Percentiles rank a stretch among this genome's conserved stretches.
These are phyloP conservation scores for Phaseolus lunatus DNA, from an alignment of 306 rosid species.

Conservation along the genomic window DNA sequence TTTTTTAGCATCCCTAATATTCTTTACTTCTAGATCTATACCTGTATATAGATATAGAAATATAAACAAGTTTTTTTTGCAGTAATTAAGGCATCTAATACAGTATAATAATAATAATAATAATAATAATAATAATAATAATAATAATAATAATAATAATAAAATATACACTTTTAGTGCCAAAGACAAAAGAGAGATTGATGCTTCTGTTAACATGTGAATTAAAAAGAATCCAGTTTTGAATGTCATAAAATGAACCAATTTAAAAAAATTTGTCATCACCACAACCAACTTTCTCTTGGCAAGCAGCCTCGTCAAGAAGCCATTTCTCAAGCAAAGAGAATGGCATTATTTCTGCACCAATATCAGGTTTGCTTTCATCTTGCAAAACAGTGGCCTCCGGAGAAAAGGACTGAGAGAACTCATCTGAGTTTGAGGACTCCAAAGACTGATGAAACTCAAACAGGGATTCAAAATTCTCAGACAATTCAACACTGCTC, in stretches of 20 bases:
- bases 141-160: not conserved
- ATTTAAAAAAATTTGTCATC: constrained; percentile 50
- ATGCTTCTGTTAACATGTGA: constrained; percentile 26
- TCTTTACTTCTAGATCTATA: too few relatives aligned
- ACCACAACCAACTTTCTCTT: constrained; percentile 53
- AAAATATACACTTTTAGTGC: constrained; percentile 47
- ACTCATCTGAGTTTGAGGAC: constrained; percentile 62
- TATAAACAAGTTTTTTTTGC: too few relatives aligned
- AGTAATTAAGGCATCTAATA: not conserved
- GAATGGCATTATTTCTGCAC: constrained; percentile 55
- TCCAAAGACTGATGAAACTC: constrained; percentile 64
- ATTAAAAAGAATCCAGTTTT: constrained; percentile 25
- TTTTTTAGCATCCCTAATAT: too few relatives aligned
- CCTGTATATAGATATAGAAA: too few relatives aligned
- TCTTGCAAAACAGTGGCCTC: constrained; percentile 61
- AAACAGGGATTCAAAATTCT: constrained; percentile 61
- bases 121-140: too few relatives aligned
- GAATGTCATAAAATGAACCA: constrained; percentile 20
- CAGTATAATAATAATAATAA: not conserved
- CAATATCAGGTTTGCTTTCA: constrained; percentile 58
- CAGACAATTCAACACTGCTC: constrained; percentile 47
- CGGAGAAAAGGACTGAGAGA: constrained; percentile 68
- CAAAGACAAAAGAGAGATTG: constrained; percentile 23
- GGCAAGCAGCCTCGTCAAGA: constrained; percentile 65
- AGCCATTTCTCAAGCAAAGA: constrained; percentile 90